Conservation (phyloP, 1,284 basidiomycete genomes). For the Trametes polyzona region DNA sequence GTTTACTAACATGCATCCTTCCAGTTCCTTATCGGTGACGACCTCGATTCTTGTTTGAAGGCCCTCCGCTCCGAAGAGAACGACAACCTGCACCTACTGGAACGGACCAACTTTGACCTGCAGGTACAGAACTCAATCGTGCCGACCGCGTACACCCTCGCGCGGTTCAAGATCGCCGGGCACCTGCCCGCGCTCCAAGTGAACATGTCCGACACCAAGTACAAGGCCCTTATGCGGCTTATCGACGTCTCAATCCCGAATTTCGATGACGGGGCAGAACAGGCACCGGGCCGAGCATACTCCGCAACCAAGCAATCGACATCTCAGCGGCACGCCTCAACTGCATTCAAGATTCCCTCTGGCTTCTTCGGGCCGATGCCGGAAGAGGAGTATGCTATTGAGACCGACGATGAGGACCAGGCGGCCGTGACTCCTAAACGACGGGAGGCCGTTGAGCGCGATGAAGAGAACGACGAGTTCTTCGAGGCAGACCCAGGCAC, state of each 20-base stretch:
- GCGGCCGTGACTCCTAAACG: conserved; percentile 33
- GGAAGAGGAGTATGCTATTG: conserved; percentile 66
- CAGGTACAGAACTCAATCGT: conserved; percentile 95
- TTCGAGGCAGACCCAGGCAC: conserved; percentile 76
- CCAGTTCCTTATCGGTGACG: conserved; percentile 90
- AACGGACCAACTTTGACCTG: conserved; percentile 92
- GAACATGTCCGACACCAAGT: conserved; percentile 96
- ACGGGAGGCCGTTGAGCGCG: conserved; percentile 26
- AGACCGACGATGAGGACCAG: conserved; percentile 57
- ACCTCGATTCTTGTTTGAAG: conserved; percentile 80
- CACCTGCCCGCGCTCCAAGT: conserved; percentile 88
- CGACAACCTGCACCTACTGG: conserved; percentile 85
- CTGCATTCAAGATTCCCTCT: conserved; percentile 55
- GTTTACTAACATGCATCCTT: not conserved
- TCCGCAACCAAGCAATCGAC: conserved; percentile 13
- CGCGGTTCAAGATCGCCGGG: conserved; percentile 92
- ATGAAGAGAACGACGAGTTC: conserved; percentile 61
- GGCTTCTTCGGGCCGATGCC: conserved; percentile 56
- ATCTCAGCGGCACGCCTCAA: conserved; percentile 17
- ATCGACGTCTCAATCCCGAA: conserved; percentile 92
- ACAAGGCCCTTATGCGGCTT: conserved; percentile 92
- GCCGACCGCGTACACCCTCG: conserved; percentile 82
- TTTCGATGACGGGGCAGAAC: conserved; percentile 57
- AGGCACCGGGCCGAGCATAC: conserved; percentile 31
- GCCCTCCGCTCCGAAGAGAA: conserved; percentile 66